A percentile compares a stretch with the other conserved stretches of the same genome.
These are phyloP conservation scores for Nicotiana noctiflora DNA, from an alignment of 257 asterid genomes.

Conservation along the genomic window DNA sequence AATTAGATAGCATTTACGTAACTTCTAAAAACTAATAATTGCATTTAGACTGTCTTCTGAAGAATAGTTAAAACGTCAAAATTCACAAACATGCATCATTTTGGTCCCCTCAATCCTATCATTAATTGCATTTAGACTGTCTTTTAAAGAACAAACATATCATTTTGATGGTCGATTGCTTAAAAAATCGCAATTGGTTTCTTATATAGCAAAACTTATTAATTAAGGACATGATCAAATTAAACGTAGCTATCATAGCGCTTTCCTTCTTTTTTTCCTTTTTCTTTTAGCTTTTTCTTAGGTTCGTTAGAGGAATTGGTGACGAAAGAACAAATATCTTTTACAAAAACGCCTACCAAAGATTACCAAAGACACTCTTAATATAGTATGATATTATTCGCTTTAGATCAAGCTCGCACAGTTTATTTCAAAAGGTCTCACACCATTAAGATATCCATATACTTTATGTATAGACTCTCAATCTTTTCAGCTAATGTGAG, in stretches of 20 bases:
- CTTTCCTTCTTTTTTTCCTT: background rate
- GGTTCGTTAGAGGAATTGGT: background rate
- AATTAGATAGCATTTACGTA: background rate
- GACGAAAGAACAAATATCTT: background rate
- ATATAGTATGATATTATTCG: no score
- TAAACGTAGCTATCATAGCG: background rate
- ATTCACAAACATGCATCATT: background rate
- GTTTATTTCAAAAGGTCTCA: rapidly evolving
- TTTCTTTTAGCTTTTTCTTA: background rate
- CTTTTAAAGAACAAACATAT: no score
- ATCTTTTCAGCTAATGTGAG: no score
- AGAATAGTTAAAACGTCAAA: background rate
- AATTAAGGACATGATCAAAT: background rate
- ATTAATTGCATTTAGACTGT: no score
- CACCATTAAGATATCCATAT: no score
- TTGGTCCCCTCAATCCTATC: background rate
- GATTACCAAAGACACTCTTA: no score
- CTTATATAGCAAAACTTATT: background rate
- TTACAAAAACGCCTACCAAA: no score
- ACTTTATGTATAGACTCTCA: no score
- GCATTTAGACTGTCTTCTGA: background rate
- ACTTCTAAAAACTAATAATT: background rate
- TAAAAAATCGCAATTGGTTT: background rate
- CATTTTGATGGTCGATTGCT: no score
- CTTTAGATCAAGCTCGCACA: no score